phyloP scores from a whole-genome alignment of 1,139 yeast species.

The Geotrichum carabidarum region DNA sequence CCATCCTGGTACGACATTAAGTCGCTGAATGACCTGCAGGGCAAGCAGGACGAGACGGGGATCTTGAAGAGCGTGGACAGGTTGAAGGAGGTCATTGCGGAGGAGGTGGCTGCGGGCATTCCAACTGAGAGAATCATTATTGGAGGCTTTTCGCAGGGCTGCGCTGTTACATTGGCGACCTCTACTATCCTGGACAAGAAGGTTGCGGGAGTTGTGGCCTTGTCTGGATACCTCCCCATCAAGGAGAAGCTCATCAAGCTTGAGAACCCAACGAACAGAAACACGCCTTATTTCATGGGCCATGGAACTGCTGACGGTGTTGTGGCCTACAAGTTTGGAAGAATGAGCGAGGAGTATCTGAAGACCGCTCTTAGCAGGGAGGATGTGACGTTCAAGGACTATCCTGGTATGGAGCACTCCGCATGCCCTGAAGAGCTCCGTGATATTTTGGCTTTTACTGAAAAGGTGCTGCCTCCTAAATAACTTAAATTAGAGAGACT shows the following conservation, averaged over 20 bases:
- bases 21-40: constrained; percentile 46
- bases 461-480: constrained; percentile 29
- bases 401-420: constrained; percentile 62
- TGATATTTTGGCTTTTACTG: constrained; percentile 55
- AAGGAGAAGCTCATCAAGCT: constrained; percentile 35
- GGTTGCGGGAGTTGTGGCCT: constrained; percentile 70
- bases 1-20: constrained; percentile 87
- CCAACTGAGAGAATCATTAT: constrained; percentile 66
- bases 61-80: constrained; percentile 52
- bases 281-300: constrained; percentile 80
- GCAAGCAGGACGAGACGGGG: constrained; percentile 59
- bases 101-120: constrained; percentile 60
- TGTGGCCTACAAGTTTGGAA: constrained; percentile 49
- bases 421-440: constrained; percentile 60
- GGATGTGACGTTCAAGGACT: constrained; percentile 53
- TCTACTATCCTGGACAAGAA: constrained; percentile 44
- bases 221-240: constrained; percentile 75
- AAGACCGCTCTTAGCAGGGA: constrained; percentile 49
- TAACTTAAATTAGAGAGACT: neutral
- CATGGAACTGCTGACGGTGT: constrained; percentile 81
- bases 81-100: constrained; percentile 52
- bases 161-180: constrained; percentile 65
- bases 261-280: constrained; percentile 42
- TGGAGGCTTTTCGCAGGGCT: constrained; percentile 97
- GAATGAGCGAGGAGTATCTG: constrained; percentile 39